A percentile compares a stretch with the other conserved stretches of the same genome.
These are phyloP conservation scores for Raffaelea ambrosiae DNA, from an alignment of 2,329 filamentous ascomycete species.

Conservation along the genomic window DNA sequence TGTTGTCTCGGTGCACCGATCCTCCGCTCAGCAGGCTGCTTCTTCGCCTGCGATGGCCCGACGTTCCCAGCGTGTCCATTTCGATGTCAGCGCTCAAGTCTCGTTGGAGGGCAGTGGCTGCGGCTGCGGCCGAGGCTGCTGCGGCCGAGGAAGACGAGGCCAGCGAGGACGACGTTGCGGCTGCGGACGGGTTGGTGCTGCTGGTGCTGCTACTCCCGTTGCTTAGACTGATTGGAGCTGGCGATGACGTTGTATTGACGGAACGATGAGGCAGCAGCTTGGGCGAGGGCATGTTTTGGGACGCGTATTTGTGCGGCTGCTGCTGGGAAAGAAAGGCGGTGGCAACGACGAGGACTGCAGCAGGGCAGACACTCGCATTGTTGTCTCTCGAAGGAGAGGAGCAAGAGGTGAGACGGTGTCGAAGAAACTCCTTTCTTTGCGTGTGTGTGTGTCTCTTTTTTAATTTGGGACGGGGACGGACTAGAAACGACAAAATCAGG, in stretches of 20 bases:
- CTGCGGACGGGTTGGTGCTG: background rate
- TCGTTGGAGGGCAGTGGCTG: background rate
- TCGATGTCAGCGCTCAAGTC: slow-evolving; percentile 35
- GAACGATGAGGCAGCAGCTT: slow-evolving; percentile 1
- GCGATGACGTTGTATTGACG: background rate
- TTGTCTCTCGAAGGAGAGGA: no score
- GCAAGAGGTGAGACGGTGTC: no score
- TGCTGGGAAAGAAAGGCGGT: no score
- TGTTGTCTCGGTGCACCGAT: slow-evolving; percentile 5
- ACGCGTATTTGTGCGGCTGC: background rate
- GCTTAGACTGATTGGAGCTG: background rate
- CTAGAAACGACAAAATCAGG: no score
- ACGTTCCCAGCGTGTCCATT: slow-evolving; percentile 42
- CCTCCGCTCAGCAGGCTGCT: slow-evolving; percentile 42
- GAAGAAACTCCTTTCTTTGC: no score
- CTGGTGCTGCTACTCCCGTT: background rate
- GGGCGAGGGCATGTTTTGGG: slow-evolving; percentile 7
- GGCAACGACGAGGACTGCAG: no score
- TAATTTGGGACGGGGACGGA: no score
- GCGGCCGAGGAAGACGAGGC: background rate
- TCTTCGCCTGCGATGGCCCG: slow-evolving; percentile 45
- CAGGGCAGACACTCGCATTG: no score
- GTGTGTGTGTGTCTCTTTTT: no score
- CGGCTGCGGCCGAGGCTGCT: slow-evolving; percentile 1
- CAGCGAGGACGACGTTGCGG: background rate